Evolutionary conservation across 768 basidiomycete genomes (phyloP), one percentile per base, ranked within the genome.

Genomic region (Boletellus ananiceps): DNA sequence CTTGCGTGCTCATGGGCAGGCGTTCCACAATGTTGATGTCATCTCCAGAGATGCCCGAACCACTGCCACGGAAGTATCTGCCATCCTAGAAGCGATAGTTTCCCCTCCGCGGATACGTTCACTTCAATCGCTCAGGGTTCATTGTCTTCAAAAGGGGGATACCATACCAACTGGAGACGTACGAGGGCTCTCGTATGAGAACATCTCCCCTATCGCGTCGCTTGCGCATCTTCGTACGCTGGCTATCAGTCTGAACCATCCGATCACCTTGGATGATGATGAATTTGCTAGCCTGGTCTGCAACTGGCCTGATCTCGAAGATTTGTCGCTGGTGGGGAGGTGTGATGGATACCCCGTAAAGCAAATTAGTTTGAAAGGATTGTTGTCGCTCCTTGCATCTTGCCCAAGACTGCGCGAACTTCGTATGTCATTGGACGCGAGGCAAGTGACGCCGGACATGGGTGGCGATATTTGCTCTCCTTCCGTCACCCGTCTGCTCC

Each of bases 71-170:
- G 44, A 46, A n/a, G 15, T 51, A 25, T 46, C 25, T 14, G 5
- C 36, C 18, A 36, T 51, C 41, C 8, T 54, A 8, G 21, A 18
- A 5, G n/a, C 33, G 11, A 40, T 34, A 11, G 25, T 13, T 27
- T 15, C 52, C 18, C 44, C 49, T 19, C 52, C 21, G 23, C 49
- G 49, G 14, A 2, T n/a, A 13, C 44, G 34, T 38, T 54, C 49
- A 3, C 54, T 52, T 16, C 42, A 15, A 33, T 52, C 46, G 0
- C 12, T 52, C 15, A 23, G 7, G 8, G 29, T 29, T 4, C 5
- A 1, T 4, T 25, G 23, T 25, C 23, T 5, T 25, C 23, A 7
- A 25, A 7, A 7, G 23, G 23, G 23, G 4, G 23, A 25, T 5
- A 2, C 23, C 23, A 25, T 25, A 11, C 5, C 29, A 11, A 9